A percentile compares a stretch with the other conserved stretches of the same genome.
Conservation (phyloP, 805 yeast genomes). For the Pichia paraexigua region DNA sequence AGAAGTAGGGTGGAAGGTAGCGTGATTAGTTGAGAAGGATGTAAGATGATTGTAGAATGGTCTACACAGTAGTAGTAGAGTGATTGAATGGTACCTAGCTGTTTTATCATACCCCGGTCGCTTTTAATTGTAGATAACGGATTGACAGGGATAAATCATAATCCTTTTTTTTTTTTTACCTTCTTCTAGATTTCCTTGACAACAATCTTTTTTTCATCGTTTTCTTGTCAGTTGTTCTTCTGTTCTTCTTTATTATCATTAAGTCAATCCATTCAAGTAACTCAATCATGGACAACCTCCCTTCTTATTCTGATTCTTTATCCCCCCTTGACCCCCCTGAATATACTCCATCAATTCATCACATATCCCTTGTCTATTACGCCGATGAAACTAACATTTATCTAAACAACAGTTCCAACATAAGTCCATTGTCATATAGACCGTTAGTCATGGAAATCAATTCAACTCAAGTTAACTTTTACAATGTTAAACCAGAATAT, state of each 20-base stretch:
- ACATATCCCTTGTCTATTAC: slow-evolving; percentile 19
- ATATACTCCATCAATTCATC: slow-evolving; percentile 22
- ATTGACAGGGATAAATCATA: not conserved
- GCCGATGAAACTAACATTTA: slow-evolving; percentile 10
- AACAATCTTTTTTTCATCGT: not conserved
- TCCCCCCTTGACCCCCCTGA: slow-evolving; percentile 12
- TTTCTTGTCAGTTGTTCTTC: not conserved
- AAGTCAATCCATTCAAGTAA: not conserved
- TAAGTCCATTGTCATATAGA: not conserved
- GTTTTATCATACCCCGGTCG: not conserved
- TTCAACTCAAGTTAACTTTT: slow-evolving; percentile 27
- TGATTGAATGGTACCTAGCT: too few relatives aligned
- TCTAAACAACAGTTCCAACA: not conserved
- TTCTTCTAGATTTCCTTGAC: too few relatives aligned
- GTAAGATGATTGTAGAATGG: too few relatives aligned
- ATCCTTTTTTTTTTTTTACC: not conserved
- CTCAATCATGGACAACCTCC: not conserved
- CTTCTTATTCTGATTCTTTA: not conserved
- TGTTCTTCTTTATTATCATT: not conserved
- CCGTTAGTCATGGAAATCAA: slow-evolving; percentile 27
- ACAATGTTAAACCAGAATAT: slow-evolving; percentile 12
- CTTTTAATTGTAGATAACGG: not conserved
- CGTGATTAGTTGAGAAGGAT: too few relatives aligned
- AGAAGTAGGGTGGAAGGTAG: too few relatives aligned
- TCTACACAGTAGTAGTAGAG: too few relatives aligned